Percentiles rank a stretch among this genome's conserved stretches.
These are phyloP conservation scores for Limonium bicolor DNA, from an alignment of 148 eudicot species.

Conservation along the genomic window DNA sequence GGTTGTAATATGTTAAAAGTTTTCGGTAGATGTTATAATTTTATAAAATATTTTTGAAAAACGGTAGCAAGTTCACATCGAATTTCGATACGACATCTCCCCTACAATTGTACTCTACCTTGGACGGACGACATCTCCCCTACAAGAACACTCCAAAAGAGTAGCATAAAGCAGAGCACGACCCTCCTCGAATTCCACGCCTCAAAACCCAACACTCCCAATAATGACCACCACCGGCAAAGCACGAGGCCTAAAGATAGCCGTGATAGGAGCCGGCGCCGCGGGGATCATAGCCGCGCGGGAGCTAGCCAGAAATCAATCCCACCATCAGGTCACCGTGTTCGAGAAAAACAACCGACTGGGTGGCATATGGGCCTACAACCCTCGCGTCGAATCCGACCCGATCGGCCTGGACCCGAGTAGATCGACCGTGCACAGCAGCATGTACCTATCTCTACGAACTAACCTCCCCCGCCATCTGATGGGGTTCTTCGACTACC, in stretches of 20 bases:
- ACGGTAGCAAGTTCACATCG: no score
- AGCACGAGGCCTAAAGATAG: constrained; percentile 26
- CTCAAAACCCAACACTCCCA: no score
- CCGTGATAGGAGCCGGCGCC: constrained; percentile 49
- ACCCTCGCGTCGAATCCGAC: constrained; percentile 32
- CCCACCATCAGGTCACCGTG: constrained; percentile 25
- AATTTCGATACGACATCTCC: no score
- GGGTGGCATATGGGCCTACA: constrained; percentile 48
- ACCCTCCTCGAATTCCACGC: no score
- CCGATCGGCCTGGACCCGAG: constrained; percentile 21
- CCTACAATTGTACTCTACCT: no score
- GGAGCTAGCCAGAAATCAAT: constrained; percentile 23
- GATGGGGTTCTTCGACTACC: constrained; percentile 39
- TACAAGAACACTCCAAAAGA: no score
- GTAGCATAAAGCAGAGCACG: no score
- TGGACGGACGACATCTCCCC: no score
- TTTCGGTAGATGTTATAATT: no score
- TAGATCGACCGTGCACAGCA: constrained; percentile 28
- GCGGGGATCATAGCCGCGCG: constrained; percentile 31
- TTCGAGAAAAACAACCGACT: constrained; percentile 25
- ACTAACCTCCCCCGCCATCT: constrained; percentile 39
- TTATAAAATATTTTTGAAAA: no score
- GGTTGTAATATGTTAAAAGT: no score
- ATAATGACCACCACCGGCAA: no score
- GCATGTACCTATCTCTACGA: constrained; percentile 31